Percentiles rank a stretch among this genome's conserved stretches.
Evolutionary conservation across 1,139 yeast species (phyloP).

Genomic region (Candida sp.): DNA sequence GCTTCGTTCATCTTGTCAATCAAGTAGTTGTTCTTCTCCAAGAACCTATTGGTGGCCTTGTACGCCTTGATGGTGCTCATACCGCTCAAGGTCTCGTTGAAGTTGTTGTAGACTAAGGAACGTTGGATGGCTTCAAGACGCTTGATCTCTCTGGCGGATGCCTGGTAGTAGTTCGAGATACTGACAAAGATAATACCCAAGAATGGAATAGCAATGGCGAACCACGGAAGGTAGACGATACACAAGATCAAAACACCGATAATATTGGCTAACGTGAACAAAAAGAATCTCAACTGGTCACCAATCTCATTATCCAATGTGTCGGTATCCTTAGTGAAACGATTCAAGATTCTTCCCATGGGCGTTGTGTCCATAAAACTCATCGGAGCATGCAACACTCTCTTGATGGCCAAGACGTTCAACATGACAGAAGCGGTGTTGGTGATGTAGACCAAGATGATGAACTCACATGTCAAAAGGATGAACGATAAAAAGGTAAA

Average conservation of each 20-base stretch:
- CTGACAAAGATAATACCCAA: constrained; percentile 37
- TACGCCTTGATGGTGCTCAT: constrained; percentile 74
- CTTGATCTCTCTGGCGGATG: constrained; percentile 80
- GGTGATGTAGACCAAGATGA: constrained; percentile 53
- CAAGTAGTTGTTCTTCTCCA: constrained; percentile 49
- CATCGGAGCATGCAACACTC: constrained; percentile 68
- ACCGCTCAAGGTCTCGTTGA: constrained; percentile 79
- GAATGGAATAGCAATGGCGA: constrained; percentile 52
- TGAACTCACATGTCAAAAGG: constrained; percentile 46
- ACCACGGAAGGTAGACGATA: constrained; percentile 76
- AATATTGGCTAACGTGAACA: constrained; percentile 52
- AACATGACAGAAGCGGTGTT: constrained; percentile 51
- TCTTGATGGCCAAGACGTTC: constrained; percentile 55
- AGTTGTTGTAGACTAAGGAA: constrained; percentile 76
- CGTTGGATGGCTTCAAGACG: constrained; percentile 80
- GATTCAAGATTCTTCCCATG: constrained; percentile 61
- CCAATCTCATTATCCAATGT: constrained; percentile 79
- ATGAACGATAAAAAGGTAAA: constrained; percentile 47
- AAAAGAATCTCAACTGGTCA: constrained; percentile 58
- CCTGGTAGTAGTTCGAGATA: constrained; percentile 58
- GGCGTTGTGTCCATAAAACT: constrained; percentile 65
- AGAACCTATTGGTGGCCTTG: constrained; percentile 51
- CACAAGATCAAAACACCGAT: constrained; percentile 71
- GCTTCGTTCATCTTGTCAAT: constrained; percentile 78
- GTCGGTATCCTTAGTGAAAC: constrained; percentile 85